Evolutionary conservation across 495 filamentous ascomycete genomes (phyloP), one percentile per base, ranked within the genome.

Genomic region (Talaromyces borbonicus): DNA sequence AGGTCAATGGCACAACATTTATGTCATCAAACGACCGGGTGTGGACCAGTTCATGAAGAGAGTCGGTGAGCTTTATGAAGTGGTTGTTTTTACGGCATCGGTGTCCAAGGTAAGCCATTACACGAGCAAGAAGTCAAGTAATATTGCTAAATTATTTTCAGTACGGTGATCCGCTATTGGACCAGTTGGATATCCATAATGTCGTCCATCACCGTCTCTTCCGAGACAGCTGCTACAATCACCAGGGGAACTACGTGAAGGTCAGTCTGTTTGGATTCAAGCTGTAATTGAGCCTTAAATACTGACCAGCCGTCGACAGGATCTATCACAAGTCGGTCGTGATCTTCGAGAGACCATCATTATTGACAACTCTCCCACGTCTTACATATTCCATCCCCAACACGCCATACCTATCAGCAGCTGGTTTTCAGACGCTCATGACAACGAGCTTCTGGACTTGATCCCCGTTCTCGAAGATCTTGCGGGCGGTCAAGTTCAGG

Each of bases 381-480:
- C 90, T 16, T 99, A 99, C 67, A 97, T 97, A 57, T 99, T 99
- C 73, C 92, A 99, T 56, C 92, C 93, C 11, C 90, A 99, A 70
- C 92, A 99, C 64, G 92, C 92, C 47, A 92, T 99, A 36, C 92
- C 92, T 18, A 99, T 99, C 68, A 96, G 90, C 76, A 96, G 90
- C 75, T 99, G 92, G 92, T 99, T 99, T 72, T 96, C 90, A 56
- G 92, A 99, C 69, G 92, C 93, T 47, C 92, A 99, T 66, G 92
- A 99, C 71, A 99, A 99, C 65, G 92, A 99, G 73, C 78, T 99
- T 48, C 74, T 99, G 55, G 92, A 99, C 60, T 73, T 99, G 50
- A 99, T 99, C 59, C 92, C 92, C 16, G 92, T 99, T 53, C 87
- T 99, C 54, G 93, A 97, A 73, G 92, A 99, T 68, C 78, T 99